A percentile compares a stretch with the other conserved stretches of the same genome.
phyloP scores from a whole-genome alignment of 139 green algal genomes.

The Coelastrella sp. region DNA sequence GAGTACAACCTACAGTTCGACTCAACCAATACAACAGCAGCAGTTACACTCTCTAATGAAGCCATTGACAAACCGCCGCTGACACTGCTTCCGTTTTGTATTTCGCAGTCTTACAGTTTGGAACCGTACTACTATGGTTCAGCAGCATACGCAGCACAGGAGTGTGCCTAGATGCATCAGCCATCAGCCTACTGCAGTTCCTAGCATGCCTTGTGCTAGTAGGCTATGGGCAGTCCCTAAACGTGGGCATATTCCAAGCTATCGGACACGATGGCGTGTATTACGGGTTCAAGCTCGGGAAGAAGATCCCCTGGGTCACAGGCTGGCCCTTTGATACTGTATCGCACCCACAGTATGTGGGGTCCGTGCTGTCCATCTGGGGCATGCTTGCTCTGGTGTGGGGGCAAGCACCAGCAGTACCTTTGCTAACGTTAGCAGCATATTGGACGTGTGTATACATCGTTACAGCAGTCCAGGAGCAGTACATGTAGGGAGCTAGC shows the following conservation, averaged over 20 bases:
- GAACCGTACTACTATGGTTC: conserved; percentile 61
- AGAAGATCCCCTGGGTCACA: conserved; percentile 78
- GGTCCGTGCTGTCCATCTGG: conserved; percentile 76
- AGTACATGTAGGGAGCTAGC: conserved; percentile 38
- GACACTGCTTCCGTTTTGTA: neutral
- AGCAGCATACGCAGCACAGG: conserved; percentile 51
- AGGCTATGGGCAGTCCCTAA: conserved; percentile 75
- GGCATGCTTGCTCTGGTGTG: conserved; percentile 58
- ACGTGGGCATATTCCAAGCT: conserved; percentile 79
- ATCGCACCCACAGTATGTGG: conserved; percentile 88
- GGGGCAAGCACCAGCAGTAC: conserved; percentile 30
- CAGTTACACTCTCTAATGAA: neutral
- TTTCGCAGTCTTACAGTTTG: conserved; percentile 63
- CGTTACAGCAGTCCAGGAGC: conserved; percentile 69
- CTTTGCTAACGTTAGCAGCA: conserved; percentile 22
- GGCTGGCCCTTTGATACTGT: conserved; percentile 87
- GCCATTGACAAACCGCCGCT: no score
- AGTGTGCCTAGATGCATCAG: conserved; percentile 54
- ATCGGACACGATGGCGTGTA: conserved; percentile 87
- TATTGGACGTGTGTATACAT: conserved; percentile 82
- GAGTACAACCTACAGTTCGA: neutral
- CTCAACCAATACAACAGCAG: neutral
- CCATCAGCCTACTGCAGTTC: conserved; percentile 49
- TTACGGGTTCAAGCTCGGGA: conserved; percentile 86
- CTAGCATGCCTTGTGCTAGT: conserved; percentile 35